phyloP scores from a whole-genome alignment of 148 eudicot genomes.

The Agrostemma githago region DNA sequence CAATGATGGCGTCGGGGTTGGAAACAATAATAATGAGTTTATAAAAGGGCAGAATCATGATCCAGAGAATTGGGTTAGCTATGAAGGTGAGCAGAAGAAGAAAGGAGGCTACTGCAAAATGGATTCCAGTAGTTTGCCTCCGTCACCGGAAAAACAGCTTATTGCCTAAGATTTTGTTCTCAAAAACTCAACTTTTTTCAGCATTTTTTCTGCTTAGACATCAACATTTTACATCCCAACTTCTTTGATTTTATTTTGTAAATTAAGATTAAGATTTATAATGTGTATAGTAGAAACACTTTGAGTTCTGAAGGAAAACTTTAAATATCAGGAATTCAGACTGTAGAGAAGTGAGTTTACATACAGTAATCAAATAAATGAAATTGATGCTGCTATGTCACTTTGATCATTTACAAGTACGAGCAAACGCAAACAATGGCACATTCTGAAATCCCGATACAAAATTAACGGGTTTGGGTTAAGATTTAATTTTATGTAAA shows the following conservation, averaged over 20 bases:
- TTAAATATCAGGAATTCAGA: constrained; percentile 4
- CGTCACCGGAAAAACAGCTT: constrained; percentile 35
- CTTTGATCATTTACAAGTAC: not conserved
- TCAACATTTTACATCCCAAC: not conserved
- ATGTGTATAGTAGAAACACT: constrained; percentile 13
- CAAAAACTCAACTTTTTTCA: constrained; percentile 9
- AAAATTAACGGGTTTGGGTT: too few species aligned
- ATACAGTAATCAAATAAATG: not conserved
- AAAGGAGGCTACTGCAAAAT: constrained; percentile 48
- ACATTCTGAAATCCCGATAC: too few species aligned
- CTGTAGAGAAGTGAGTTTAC: constrained; percentile 14
- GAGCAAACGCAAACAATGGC: too few species aligned
- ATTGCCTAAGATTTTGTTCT: constrained; percentile 27
- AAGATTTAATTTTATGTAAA: too few species aligned
- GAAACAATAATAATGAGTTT: constrained; percentile 18
- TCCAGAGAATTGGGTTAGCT: constrained; percentile 50
- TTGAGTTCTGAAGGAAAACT: not conserved
- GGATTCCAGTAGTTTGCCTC: constrained; percentile 30
- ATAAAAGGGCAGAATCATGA: constrained; percentile 36
- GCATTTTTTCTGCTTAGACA: not conserved
- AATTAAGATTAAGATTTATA: not conserved
- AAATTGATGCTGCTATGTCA: not conserved
- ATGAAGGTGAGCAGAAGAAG: constrained; percentile 30
- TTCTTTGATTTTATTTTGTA: not conserved
- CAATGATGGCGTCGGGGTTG: constrained; percentile 27